Base-by-base conservation (phyloP, 2,329 filamentous ascomycete species). In the Xylaria sp. region DNA sequence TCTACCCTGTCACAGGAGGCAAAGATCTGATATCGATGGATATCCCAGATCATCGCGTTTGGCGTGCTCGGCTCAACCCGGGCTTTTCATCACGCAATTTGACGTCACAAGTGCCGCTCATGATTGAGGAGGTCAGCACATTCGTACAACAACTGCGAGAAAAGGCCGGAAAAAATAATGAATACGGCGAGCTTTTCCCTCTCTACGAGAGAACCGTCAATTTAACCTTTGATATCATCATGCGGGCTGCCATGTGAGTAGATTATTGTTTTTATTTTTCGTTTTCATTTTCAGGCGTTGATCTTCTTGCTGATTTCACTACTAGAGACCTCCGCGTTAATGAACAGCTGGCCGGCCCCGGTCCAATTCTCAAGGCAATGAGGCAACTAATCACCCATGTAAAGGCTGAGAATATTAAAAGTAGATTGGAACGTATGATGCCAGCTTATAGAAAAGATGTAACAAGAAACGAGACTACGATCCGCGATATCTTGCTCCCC, bases 161-260 rank as follows among this genome's bases (percentile, higher is more conserved):
- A 2, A 15, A 50, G 45, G 58, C 58, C 10, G 32, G 45, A 15
- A 1, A 4, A 1, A 30, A 52, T 18, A 20, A 32, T 0, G 39
- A 6, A 2, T 73, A 25, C 10, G 70, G 72, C 2, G 48, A 63
- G 1, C 9, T 66, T 10, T 74, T 72, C 32, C 28, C 67, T 0
- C 18, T 74, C 20, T 67, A 68, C 18, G 66, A 70, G 0, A 67
- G 46, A 9, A 65, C 68, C 1, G 28, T 72, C 0, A 50, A 25
- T 39, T 36, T 72, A 2, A 72, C 62, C 0, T 71, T 69, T 25
- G 68, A 73, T 43, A 63, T 74, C 5, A 74, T 74, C 23, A 59
- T 59, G 46, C 45, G 65, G 39, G 15, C 52, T 9, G 46, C 65
- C 2, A 13, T 72, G 72, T 72, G 57, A 70, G 72, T 68, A 41